Conservation (phyloP, 2,329 filamentous ascomycete genomes). For the Aspergillus bombycis region DNA sequence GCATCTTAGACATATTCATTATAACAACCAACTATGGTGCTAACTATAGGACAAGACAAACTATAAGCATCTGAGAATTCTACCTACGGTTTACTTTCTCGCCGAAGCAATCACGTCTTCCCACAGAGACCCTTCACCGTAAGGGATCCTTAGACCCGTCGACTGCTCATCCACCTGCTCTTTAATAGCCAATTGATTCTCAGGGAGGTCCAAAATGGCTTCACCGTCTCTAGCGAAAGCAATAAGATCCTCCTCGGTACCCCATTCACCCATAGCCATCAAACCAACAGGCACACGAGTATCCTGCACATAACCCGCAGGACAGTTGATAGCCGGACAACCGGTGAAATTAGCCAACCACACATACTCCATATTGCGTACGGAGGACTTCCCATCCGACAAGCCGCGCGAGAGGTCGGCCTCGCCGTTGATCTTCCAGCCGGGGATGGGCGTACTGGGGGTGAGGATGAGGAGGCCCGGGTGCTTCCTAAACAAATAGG, state of each 20-base stretch:
- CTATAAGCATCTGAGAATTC: background rate
- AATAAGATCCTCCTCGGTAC: slow-evolving; percentile 55
- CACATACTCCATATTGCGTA: slow-evolving; percentile 83
- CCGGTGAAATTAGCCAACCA: slow-evolving; percentile 84
- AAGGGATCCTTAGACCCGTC: slow-evolving; percentile 32
- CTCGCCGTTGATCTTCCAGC: slow-evolving; percentile 68
- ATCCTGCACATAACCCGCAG: slow-evolving; percentile 69
- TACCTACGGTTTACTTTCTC: slow-evolving; percentile 9
- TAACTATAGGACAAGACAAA: background rate
- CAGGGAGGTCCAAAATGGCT: slow-evolving; percentile 44
- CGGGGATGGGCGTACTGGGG: slow-evolving; percentile 74
- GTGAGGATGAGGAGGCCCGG: slow-evolving; percentile 78
- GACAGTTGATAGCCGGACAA: slow-evolving; percentile 73
- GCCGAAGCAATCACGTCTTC: slow-evolving; percentile 41
- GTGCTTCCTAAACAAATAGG: slow-evolving; percentile 68
- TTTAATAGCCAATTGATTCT: slow-evolving; percentile 10
- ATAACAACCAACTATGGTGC: background rate
- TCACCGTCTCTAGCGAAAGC: slow-evolving; percentile 58
- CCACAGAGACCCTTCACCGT: slow-evolving; percentile 34
- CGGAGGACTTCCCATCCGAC: slow-evolving; percentile 70
- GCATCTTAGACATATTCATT: background rate
- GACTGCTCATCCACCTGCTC: slow-evolving; percentile 11
- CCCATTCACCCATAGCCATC: slow-evolving; percentile 61
- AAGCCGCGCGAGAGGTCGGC: slow-evolving; percentile 66
- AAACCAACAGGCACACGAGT: slow-evolving; percentile 52